These are phyloP conservation scores for Diaporthe ampelina DNA, from an alignment of 2,329 filamentous ascomycete species.

Conservation along the genomic window DNA sequence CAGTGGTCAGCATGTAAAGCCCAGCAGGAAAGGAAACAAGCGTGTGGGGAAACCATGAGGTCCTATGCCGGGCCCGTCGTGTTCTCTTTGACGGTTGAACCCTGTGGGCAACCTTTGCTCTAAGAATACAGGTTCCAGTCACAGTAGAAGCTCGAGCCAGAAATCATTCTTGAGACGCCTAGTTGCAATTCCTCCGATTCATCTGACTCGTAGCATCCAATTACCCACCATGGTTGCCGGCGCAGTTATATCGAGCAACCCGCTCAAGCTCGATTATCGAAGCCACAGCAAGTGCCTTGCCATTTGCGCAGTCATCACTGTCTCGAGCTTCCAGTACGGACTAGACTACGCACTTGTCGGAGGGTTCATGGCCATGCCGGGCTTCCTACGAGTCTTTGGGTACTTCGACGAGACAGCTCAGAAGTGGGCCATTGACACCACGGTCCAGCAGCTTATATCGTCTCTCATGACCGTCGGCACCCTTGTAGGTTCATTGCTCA, in stretches of 20 bases:
- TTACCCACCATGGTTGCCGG: conserved; percentile 41
- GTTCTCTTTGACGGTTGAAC: not conserved
- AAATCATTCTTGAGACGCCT: too few species aligned
- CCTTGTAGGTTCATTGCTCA: conserved; percentile 49
- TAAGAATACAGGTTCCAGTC: not conserved
- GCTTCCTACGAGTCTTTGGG: conserved; percentile 52
- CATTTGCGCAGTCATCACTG: conserved; percentile 39
- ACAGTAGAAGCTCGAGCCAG: too few species aligned
- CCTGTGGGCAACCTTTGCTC: not conserved
- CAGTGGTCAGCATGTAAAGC: not conserved
- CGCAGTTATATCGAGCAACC: conserved; percentile 44
- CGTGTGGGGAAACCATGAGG: not conserved
- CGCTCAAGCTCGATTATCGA: conserved; percentile 39
- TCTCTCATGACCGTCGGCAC: conserved; percentile 53
- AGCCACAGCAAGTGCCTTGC: conserved; percentile 39
- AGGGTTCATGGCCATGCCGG: conserved; percentile 54
- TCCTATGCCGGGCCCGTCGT: not conserved
- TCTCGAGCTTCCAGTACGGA: conserved; percentile 53
- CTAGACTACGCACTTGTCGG: conserved; percentile 52
- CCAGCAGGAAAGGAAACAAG: not conserved
- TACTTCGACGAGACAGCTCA: conserved; percentile 47
- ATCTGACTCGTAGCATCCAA: not conserved
- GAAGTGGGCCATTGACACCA: conserved; percentile 51
- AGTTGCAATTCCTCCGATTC: not conserved
- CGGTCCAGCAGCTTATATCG: conserved; percentile 53